Percentiles rank a stretch among this genome's conserved stretches.
These are phyloP conservation scores for Pythium aquatile DNA, from an alignment of 352 stramenopile genomes.

Conservation along the genomic window DNA sequence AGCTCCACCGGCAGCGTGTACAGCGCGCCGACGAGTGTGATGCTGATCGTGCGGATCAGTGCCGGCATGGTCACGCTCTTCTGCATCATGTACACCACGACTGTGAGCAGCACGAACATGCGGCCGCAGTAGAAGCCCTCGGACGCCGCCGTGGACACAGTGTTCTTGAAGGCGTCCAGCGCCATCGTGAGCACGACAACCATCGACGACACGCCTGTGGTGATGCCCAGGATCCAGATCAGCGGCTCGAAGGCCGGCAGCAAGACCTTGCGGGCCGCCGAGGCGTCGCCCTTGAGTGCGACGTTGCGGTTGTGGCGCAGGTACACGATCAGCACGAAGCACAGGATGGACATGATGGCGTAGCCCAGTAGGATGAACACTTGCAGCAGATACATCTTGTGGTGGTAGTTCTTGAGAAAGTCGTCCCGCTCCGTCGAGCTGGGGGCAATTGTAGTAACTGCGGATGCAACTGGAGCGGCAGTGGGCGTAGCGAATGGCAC, in stretches of 20 bases:
- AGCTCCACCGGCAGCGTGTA: constrained; percentile 37
- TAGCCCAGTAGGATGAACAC: constrained; percentile 22
- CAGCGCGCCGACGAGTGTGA: constrained; percentile 37
- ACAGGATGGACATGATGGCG: constrained; percentile 27
- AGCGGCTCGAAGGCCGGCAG: constrained; percentile 70
- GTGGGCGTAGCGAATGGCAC: neutral
- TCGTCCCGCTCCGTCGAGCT: neutral
- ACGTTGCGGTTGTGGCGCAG: constrained; percentile 53
- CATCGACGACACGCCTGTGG: constrained; percentile 14
- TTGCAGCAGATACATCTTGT: constrained; percentile 21
- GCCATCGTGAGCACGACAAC: constrained; percentile 31
- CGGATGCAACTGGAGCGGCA: neutral
- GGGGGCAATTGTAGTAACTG: neutral
- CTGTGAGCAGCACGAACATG: constrained; percentile 53
- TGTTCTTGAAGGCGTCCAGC: constrained; percentile 28
- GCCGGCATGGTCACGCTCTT: constrained; percentile 55
- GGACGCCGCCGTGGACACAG: constrained; percentile 28
- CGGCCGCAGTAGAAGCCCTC: constrained; percentile 29
- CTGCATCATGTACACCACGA: constrained; percentile 60
- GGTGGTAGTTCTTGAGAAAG: constrained; percentile 3
- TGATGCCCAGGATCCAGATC: constrained; percentile 26
- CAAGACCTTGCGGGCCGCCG: constrained; percentile 58
- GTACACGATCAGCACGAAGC: constrained; percentile 38
- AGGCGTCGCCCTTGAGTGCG: constrained; percentile 44
- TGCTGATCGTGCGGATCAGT: constrained; percentile 40